Evolutionary conservation across 208 protist species (phyloP), one percentile per base, ranked within the genome.

Genomic region (Trypanosomatidae sp.): DNA sequence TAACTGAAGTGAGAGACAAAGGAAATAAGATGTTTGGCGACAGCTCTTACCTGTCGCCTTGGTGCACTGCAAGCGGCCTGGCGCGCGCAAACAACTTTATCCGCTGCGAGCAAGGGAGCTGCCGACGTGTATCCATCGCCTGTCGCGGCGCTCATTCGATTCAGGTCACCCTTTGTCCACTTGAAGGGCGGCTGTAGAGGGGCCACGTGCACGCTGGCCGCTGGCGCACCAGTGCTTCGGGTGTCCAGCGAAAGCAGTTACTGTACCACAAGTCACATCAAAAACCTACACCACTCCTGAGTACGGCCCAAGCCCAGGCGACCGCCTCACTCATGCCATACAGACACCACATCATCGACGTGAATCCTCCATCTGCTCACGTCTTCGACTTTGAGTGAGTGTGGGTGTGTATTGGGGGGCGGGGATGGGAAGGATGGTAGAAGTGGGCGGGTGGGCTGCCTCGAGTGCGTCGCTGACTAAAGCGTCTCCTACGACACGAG

Each of bases 261-360:
- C 46, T 8, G 62, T n/a, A 19, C 47, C 36, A 44, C 17, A 47
- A 10, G 68, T 65, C 17, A 30, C 66, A 58, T 73, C 68, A 28
- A 65, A 30, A 17, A 47, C 33, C 52, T 69, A 50, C 47, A 74
- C 58, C 15, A 70, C 60, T 33, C 74, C 74, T 41, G 28, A 73
- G 17, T 3, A 70, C 52, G 2, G 62, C 55, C 36, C 28, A 52
- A 17, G 43, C 9, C 28, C 36, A 47, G 3, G 43, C 49, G 44
- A 25, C 5, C 50, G 60, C 59, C 7, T 36, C 49, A 43, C 66
- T 64, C 22, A 53, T 13, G 62, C 12, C 25, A 47, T 52, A 69
- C 62, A 17, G 22, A 62, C 41, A 70, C 67, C 1, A 73, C 41
- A 44, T 53, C 43, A n/a, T 69, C 67, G 6, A n/a, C 41, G 13